phyloP scores from a whole-genome alignment of 305 asterid genomes.

The Solanum hybrid region DNA sequence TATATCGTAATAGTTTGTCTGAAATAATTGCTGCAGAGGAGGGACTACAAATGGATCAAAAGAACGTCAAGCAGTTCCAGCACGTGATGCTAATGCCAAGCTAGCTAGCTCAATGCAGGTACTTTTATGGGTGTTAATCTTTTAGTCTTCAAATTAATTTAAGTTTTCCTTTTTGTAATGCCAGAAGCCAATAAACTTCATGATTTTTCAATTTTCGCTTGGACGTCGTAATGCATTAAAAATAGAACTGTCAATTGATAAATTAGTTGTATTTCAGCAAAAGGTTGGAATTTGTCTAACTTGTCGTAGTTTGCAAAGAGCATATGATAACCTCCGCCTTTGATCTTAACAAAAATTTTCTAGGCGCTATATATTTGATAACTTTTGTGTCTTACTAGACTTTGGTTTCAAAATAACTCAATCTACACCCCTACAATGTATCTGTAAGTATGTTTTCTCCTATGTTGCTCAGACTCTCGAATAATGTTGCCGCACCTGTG shows the following conservation, averaged over 20 bases:
- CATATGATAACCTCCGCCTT: not conserved
- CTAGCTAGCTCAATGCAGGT: slow-evolving; percentile 45
- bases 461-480: not conserved
- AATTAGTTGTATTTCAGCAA: not conserved
- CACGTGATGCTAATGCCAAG: slow-evolving; percentile 32
- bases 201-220: not conserved
- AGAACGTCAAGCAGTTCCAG: slow-evolving; percentile 31
- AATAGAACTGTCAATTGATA: not conserved
- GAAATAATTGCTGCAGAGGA: slow-evolving; percentile 34
- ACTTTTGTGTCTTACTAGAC: not conserved
- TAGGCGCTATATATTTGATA: not conserved
- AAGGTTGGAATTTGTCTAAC: not conserved
- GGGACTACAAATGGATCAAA: slow-evolving; percentile 28
- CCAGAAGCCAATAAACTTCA: not conserved
- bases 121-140: slow-evolving; percentile 1
- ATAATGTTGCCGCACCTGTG: not conserved
- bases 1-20: not conserved
- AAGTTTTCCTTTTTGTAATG: not conserved
- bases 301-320: not conserved
- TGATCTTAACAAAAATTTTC: not conserved
- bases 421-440: not conserved
- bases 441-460: not conserved
- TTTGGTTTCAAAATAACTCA: not conserved
- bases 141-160: not conserved
- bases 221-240: not conserved